Percentiles rank a stretch among this genome's conserved stretches.
Conservation (phyloP, 495 filamentous ascomycete genomes). For the Trichoderma parareesei region DNA sequence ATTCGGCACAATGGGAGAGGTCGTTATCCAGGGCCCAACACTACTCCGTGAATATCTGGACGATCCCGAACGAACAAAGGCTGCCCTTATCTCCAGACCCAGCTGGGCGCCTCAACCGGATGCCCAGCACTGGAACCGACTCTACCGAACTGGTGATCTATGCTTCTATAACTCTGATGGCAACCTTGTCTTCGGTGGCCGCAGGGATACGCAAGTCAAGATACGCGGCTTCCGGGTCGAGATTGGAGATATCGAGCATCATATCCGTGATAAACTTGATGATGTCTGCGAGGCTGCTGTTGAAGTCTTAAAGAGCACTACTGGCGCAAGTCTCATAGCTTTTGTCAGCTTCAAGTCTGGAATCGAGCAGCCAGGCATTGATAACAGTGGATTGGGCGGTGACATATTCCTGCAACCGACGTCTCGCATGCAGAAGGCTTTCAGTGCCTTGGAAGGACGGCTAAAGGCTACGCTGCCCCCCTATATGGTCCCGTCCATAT, state of each 20-base stretch:
- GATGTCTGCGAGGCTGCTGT: slow-evolving; percentile 17
- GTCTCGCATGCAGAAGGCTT: slow-evolving; percentile 27
- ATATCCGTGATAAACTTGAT: background rate
- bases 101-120: background rate
- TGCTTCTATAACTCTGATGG: slow-evolving; percentile 41
- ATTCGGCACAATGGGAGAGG: slow-evolving; percentile 38
- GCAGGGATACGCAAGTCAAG: slow-evolving; percentile 36
- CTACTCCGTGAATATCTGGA: slow-evolving; percentile 22
- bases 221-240: slow-evolving; percentile 39
- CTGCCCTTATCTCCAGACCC: slow-evolving; percentile 11
- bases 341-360: slow-evolving; percentile 6
- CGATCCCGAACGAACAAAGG: slow-evolving; percentile 20
- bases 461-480: slow-evolving; percentile 10
- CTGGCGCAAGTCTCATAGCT: slow-evolving; percentile 10
- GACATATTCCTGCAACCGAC: slow-evolving; percentile 31
- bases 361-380: slow-evolving; percentile 21
- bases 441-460: slow-evolving; percentile 20
- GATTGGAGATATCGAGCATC: slow-evolving; percentile 32
- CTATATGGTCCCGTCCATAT: slow-evolving; percentile 6
- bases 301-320: slow-evolving; percentile 23
- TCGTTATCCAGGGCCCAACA: slow-evolving; percentile 38
- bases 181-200: slow-evolving; percentile 19
- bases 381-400: slow-evolving; percentile 23
- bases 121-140: slow-evolving; percentile 7
- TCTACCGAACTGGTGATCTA: slow-evolving; percentile 33